These are phyloP conservation scores for Populus ilicifolia DNA, from an alignment of 345 rosid genomes.

Conservation along the genomic window DNA sequence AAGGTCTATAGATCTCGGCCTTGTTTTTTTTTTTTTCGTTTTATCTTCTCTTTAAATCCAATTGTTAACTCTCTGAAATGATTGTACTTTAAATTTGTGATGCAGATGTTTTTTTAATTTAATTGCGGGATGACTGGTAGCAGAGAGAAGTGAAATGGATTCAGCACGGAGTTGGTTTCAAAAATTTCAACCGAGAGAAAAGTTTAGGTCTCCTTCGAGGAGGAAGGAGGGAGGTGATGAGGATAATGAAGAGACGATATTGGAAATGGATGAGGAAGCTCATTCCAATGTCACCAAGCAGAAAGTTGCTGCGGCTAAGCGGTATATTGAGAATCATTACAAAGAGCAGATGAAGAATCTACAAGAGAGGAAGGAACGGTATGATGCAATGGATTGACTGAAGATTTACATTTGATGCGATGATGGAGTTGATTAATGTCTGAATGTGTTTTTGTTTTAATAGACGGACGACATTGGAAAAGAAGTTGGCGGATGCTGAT, in stretches of 20 bases:
- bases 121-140: not conserved
- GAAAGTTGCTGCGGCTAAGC: constrained; percentile 89
- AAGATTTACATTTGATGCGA: not conserved
- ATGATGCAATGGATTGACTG: not conserved
- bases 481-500: constrained; percentile 93
- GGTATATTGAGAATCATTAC: constrained; percentile 87
- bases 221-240: constrained; percentile 15
- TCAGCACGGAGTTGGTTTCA: constrained; percentile 78
- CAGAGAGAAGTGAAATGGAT: constrained; percentile 42
- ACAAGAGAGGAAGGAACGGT: constrained; percentile 80
- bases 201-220: constrained; percentile 27
- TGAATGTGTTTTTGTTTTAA: not conserved
- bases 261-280: constrained; percentile 9
- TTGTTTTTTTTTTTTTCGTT: too few species aligned
- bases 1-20: too few species aligned
- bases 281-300: constrained; percentile 42
- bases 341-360: constrained; percentile 77
- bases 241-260: not conserved
- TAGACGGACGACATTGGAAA: constrained; percentile 69
- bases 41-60: too few species aligned
- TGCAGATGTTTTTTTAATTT: not conserved
- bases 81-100: too few species aligned
- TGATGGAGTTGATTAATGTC: not conserved
- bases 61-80: too few species aligned
- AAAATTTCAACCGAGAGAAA: constrained; percentile 61